Evolutionary conservation across 2,329 filamentous ascomycete species (phyloP), one percentile per base, ranked within the genome.

Genomic region (Colletotrichum camelliae): DNA sequence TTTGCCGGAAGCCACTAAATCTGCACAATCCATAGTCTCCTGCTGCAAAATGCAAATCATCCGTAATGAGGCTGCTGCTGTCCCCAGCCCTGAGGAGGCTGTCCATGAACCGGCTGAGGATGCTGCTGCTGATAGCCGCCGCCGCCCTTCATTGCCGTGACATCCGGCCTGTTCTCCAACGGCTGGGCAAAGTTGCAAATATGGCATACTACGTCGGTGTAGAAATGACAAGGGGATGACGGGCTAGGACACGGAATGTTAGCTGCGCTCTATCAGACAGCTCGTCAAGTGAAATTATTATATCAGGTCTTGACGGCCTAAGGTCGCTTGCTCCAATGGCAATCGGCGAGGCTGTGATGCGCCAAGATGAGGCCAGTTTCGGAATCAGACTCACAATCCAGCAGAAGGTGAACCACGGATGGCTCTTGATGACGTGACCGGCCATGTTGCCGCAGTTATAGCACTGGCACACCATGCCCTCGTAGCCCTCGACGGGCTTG

Each of bases 361-460:
- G 58, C 29, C 58, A 61, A 52, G 24, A 4, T 35, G 29, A 31
- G 18, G n/a, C 27, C 18, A 18, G 18, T 9, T 13, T n/a, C n/a
- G 15, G 16, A 35, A 33, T n/a, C 4, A 27, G 12, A 86, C 89
- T 80, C 84, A 93, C 91, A 69, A 95, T 85, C 84, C 94, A 95
- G 88, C 94, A 96, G 81, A 96, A 92, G 7, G 94, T 96, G 81
- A 96, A 96, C 93, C 93, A 95, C 57, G 92, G 91, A 75, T 93
- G 88, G 74, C 88, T 89, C 83, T 93, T 93, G 80, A 92, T 87
- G 73, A 93, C 91, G 77, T 86, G 87, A 16, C 87, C 92, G 4
- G 88, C 87, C 84, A 90, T 91, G 86, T 93, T 93, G 68, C 92
- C 91, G 83, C 92, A 93, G 83, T 93, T 92, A 83, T 92, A 89